Evolutionary conservation across 2,329 filamentous ascomycete species (phyloP).

Genomic region (Catunica adiposa): DNA sequence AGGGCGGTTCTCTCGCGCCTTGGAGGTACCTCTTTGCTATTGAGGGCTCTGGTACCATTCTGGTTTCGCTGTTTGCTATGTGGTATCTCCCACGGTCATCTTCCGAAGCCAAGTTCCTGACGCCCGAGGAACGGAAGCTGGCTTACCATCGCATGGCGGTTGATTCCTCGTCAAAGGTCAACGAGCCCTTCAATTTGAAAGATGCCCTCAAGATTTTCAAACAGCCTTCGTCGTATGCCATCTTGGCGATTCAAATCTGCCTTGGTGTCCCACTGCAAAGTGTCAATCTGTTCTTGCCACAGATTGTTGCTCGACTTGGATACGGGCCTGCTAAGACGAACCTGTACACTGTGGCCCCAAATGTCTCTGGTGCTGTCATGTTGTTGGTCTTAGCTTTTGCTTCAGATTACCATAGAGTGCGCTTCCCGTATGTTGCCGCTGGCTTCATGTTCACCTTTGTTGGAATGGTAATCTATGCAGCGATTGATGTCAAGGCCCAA

Average conservation of each 20-base stretch:
- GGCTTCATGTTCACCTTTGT: constrained; percentile 60
- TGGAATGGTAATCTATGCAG: constrained; percentile 64
- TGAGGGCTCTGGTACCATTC: constrained; percentile 39
- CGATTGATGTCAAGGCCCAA: constrained; percentile 45
- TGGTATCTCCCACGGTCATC: constrained; percentile 53
- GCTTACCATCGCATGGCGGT: constrained; percentile 60
- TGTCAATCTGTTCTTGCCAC: constrained; percentile 37
- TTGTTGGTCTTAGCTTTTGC: constrained; percentile 55
- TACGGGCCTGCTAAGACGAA: constrained; percentile 46
- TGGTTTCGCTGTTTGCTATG: constrained; percentile 47
- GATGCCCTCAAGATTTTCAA: constrained; percentile 37
- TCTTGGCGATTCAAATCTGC: constrained; percentile 39
- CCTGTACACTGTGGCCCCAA: constrained; percentile 67
- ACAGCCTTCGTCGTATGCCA: constrained; percentile 31
- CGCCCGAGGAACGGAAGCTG: constrained; percentile 46
- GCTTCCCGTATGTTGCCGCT: constrained; percentile 58
- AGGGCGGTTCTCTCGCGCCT: constrained; percentile 21
- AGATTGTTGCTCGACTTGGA: constrained; percentile 35
- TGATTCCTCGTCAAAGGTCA: constrained; percentile 49
- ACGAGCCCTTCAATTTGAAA: constrained; percentile 33
- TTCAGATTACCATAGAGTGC: constrained; percentile 48
- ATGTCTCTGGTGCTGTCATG: constrained; percentile 56
- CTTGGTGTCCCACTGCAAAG: constrained; percentile 42
- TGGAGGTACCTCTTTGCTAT: constrained; percentile 40
- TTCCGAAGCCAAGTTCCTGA: constrained; percentile 48